Base-by-base conservation (phyloP, 441 rosid genomes). In the Populus trichocarpa region DNA sequence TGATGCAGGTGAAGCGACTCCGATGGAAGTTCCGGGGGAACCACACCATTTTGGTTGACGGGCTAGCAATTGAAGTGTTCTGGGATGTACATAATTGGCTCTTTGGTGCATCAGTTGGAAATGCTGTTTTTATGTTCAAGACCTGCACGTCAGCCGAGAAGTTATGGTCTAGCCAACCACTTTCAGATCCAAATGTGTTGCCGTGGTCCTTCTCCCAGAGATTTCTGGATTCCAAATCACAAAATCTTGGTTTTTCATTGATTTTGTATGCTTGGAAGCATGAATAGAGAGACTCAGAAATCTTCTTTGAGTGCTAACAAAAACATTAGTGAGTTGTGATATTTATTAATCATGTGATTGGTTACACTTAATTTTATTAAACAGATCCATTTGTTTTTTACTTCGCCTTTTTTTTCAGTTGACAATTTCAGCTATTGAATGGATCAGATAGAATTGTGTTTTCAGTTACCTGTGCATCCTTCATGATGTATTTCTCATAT, bases 31-130 rank as follows among this genome's bases (percentile, higher is more conserved):
- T 94, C 73, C 83, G 98, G 23, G 98, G 96, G 42, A 94, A 92
- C 70, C 89, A 86, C 68, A 92, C 93, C 7, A 89, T 94, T 72
- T 78, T 91, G 82, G 92, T 94, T 5, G 91, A 91, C 77, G 94
- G 95, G 59, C 42, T 90, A 42, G 86, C 90, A 0, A 89, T 94
- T 35, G 97, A 92, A 81, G 89, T 92, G 72, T 85, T 87, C 67
- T 94, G 98, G 98, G 97, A 94, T 84, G 96, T 94, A 25, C 87
- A 94, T 84, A 90, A 82, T 82, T 94, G 98, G 98, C 90, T 94
- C 16, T 94, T 89, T 71, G 93, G 94, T 22, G 12, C 89, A 18
- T 79, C 93, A 10, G 53, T 83, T 18, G 93, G 94, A 30, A 87
- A 87, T 84, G 98, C 96, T 23, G 97, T 94, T 53, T 92, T 94